Evolutionary conservation across 2,329 filamentous ascomycete genomes (phyloP), one percentile per base, ranked within the genome.

Genomic region (Fusarium sp.): DNA sequence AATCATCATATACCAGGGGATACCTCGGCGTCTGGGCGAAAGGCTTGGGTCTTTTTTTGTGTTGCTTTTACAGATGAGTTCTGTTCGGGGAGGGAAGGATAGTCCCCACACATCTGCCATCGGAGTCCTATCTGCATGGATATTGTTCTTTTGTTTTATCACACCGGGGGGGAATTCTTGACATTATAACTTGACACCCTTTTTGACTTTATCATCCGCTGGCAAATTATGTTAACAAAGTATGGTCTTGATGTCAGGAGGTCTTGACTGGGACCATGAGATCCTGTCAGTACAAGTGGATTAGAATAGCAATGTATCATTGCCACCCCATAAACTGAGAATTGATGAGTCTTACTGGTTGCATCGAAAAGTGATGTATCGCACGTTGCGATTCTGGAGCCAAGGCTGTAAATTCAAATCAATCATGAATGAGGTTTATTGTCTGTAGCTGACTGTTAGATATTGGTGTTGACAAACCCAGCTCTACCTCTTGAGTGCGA

Each of bases 1-100:
- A 72, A 63, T 72, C 70, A 71, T 73, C 59, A 73, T 75, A 74
- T 76, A 75, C 75, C 70, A 74, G 71, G 68, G 68, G 74, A 74
- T 76, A 74, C 58, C 70, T 73, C 59, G 74, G 74, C 74, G 74
- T 73, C 61, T 65, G 46, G 73, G 70, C 52, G 60, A 69, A 74
- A 58, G 52, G 38, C 29, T 67, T 73, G 65, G 67, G 38, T 59
- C 62, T 60, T 57, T 52, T 29, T 58, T 48, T 12, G 15, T 24
- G 58, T 47, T 30, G 46, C 52, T 32, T 53, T 57, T 44, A 57
- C 58, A 65, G 68, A 64, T 67, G 51, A 55, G 61, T 61, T 66
- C 54, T 66, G 45, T 61, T 66, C 43, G 61, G 62, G 71, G 56
- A 27, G 57, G 54, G 49, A 38, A 38, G 34, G 46, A 22, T 46